Conservation (phyloP, 352 stramenopile genomes). For the Elongisporangium senticosum region DNA sequence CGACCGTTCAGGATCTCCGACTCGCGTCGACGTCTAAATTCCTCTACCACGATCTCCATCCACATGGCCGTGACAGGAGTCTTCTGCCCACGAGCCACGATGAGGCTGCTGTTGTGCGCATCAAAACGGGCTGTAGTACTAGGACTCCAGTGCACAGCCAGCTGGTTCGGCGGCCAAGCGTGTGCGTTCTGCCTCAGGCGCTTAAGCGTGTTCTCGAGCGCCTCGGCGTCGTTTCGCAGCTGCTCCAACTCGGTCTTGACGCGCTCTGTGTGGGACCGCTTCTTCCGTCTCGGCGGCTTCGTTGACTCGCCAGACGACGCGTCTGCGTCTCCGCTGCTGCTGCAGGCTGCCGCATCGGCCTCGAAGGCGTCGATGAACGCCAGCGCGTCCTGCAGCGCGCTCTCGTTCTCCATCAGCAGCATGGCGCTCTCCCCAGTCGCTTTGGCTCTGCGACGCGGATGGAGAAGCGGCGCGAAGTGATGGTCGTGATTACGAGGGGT, state of each 20-base stretch:
- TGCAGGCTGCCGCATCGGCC: background rate
- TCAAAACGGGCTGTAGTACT: background rate
- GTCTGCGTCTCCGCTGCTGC: background rate
- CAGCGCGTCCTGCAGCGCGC: background rate
- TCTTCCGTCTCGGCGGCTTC: background rate
- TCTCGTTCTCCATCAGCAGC: background rate
- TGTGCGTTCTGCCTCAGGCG: background rate
- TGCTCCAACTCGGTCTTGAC: background rate
- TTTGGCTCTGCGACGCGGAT: no score
- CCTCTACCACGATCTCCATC: background rate
- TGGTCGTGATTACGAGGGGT: background rate
- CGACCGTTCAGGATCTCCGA: background rate
- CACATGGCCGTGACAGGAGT: background rate
- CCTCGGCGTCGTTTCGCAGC: background rate
- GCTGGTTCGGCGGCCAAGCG: background rate
- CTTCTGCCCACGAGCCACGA: background rate
- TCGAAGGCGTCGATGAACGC: background rate
- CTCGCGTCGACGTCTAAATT: background rate
- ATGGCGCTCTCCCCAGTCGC: background rate
- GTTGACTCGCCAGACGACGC: background rate
- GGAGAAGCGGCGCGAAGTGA: no score
- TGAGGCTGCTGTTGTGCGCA: background rate
- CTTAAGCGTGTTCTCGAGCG: background rate
- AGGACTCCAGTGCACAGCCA: background rate
- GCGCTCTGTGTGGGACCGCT: background rate